Conservation (phyloP, 2,329 filamentous ascomycete genomes). For the Chaetomiaceae sp. region DNA sequence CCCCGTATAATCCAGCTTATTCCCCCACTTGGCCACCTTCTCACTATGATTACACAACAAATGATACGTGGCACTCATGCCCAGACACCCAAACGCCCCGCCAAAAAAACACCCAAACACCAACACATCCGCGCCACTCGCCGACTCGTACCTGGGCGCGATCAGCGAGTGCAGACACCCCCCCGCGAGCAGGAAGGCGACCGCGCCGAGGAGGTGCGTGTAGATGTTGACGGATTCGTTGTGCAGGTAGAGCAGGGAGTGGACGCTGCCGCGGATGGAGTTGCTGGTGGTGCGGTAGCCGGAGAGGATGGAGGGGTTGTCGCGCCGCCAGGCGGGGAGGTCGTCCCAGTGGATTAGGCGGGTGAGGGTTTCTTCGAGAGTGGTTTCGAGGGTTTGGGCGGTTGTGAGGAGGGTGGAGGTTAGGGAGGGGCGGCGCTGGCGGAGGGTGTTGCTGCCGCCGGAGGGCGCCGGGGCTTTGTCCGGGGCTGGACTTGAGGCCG, state of each 20-base stretch:
- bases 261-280: constrained; percentile 43
- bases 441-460: background rate
- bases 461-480: background rate
- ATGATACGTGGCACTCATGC: constrained; percentile 83
- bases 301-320: constrained; percentile 51
- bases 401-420: constrained; percentile 3
- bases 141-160: constrained; percentile 60
- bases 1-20: constrained; percentile 90
- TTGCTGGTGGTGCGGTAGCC: constrained; percentile 50
- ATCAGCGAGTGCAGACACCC: constrained; percentile 53
- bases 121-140: constrained; percentile 58
- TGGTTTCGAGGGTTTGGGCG: constrained; percentile 32
- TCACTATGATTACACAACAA: constrained; percentile 80
- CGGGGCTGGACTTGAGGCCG: background rate
- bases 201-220: constrained; percentile 60
- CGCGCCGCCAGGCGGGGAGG: constrained; percentile 54
- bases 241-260: constrained; percentile 50
- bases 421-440: constrained; percentile 17
- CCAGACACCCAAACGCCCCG: constrained; percentile 67
- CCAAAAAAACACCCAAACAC: constrained; percentile 76
- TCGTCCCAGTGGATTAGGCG: constrained; percentile 54
- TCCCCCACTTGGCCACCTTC: constrained; percentile 73
- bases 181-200: constrained; percentile 41
- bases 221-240: constrained; percentile 62
- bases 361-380: constrained; percentile 36